Evolutionary conservation across 371 early-diverging fungal species (phyloP), one percentile per base, ranked within the genome.

Genomic region (Mortierella sp.): DNA sequence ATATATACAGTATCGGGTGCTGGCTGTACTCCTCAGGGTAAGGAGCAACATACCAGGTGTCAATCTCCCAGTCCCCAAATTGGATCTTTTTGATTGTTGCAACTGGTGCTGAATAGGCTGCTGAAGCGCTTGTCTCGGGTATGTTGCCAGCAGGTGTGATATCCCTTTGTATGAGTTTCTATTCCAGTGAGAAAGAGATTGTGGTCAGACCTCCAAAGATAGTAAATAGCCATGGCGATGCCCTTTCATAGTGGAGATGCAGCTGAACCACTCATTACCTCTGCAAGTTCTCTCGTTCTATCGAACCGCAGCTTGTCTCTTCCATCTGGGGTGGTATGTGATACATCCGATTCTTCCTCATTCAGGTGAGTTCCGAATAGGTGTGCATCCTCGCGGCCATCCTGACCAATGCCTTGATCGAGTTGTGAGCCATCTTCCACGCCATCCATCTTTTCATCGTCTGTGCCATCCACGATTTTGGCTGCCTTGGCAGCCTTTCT

Each of bases 21-120:
- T 80, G 81, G 53, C 90, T 91, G 80, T 96, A 97, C 81, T 97
- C 96, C 78, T 96, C 95, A 2, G 99, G 99, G 81, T 99, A 99
- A 22, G 99, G 99, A 22, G 98, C 92, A 25, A 92, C 86, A 80
- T 99, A 99, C 99, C 99, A 99, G 1, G 95, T 90, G 67, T 97
- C 91, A 31, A 99, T 91, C 53, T 88, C 72, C 81, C 88, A 94
- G 31, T 86, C 79, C 5, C 98, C 96, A 54, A 99, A 86, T 13
- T 79, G 82, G 47, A 98, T 90, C 53, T 86, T 83, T 49, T 90
- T 83, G 48, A 97, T 76, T 3, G 77, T 60, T 12, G 70, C 69
- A 17, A 92, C 64, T 62, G 84, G 63, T 70, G 81, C 41, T 3
- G 60, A 78, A 40, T 34, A 37, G 10, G 34, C 34, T 25, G 34